Evolutionary conservation across 768 basidiomycete species (phyloP), one percentile per base, ranked within the genome.

Genomic region (Candolleomyces efflorescens): DNA sequence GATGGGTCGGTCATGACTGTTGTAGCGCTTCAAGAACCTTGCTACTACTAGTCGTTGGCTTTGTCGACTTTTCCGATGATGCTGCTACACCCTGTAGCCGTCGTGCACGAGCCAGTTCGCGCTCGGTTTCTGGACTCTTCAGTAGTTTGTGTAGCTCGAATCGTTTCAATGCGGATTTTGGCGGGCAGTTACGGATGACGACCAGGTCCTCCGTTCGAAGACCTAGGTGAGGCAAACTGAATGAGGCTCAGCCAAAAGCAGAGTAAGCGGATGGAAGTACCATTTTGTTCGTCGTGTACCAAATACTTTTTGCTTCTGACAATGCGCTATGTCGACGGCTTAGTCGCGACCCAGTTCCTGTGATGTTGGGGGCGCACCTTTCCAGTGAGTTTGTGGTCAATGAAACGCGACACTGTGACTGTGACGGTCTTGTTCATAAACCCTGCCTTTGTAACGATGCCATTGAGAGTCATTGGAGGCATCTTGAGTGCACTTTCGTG

Each of bases 371-470:
- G 52, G 68, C 78, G 62, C 62, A 91, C 91, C 79, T 93, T 93
- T 63, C 87, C 85, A 4, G 90, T 92, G 48, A 82, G 65, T 59
- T 82, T 81, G 65, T 93, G 90, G n/a, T 82, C 71, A 39, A 88
- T 77, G 76, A 79, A 83, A 56, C 91, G 82, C 22, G 87, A 84
- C 7, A 93, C 90, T 0, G 88, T 86, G 49, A 93, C 90, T 0
- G 92, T 93, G 13, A 81, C 91, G 0, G 91, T 93, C 68, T 92
- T 92, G 55, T 85, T 77, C 90, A 93, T 93, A 62, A 78, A 82
- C 9, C 92, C 90, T 20, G 82, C 87, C 70, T 90, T 92, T 32
- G 89, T 87, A 18, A 93, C 92, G 39, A 84, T 64, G 17, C 91
- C 91, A 22, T 78, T 78, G 62, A 93, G 81, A 15, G 84, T 73